Evolutionary conservation across 768 basidiomycete species (phyloP).

Genomic region (Paxillus rubicundulus): DNA sequence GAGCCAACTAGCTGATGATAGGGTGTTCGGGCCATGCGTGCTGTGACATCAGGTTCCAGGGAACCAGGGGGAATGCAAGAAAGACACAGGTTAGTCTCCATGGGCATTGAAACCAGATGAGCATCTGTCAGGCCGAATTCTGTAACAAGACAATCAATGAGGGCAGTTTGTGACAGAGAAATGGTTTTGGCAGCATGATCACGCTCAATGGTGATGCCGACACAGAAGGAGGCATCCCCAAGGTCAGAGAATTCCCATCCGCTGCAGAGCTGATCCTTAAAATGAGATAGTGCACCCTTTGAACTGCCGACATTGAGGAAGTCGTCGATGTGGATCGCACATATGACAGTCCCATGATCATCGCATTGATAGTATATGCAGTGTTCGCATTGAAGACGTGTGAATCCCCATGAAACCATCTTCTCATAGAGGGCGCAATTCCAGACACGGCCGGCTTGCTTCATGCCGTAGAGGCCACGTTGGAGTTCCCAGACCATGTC

Average conservation of each 20-base stretch:
- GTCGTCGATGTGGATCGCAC: constrained; percentile 41
- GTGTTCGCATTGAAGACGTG: constrained; percentile 25
- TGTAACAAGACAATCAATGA: too few relatives aligned
- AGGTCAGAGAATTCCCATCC: too few relatives aligned
- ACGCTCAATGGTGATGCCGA: constrained; percentile 38
- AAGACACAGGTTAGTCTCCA: too few relatives aligned
- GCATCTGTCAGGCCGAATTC: too few relatives aligned
- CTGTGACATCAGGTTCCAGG: too few relatives aligned
- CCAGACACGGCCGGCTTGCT: constrained; percentile 33
- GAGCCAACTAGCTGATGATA: constrained; percentile 25
- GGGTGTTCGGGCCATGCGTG: too few relatives aligned
- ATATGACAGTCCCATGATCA: too few relatives aligned
- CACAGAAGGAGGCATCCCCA: constrained; percentile 26
- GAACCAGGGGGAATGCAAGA: too few relatives aligned
- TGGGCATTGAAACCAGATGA: too few relatives aligned
- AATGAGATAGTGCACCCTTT: constrained; percentile 5
- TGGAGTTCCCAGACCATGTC: too few relatives aligned
- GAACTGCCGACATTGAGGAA: constrained; percentile 20
- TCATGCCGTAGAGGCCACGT: too few relatives aligned
- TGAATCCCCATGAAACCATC: constrained; percentile 33
- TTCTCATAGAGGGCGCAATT: constrained; percentile 32
- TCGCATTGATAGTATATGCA: too few relatives aligned
- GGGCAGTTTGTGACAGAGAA: neutral
- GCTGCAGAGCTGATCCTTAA: constrained; percentile 27
- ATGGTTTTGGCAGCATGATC: constrained; percentile 16